Base-by-base conservation (phyloP, 306 rosid species). In the Cucurbita pepo region DNA sequence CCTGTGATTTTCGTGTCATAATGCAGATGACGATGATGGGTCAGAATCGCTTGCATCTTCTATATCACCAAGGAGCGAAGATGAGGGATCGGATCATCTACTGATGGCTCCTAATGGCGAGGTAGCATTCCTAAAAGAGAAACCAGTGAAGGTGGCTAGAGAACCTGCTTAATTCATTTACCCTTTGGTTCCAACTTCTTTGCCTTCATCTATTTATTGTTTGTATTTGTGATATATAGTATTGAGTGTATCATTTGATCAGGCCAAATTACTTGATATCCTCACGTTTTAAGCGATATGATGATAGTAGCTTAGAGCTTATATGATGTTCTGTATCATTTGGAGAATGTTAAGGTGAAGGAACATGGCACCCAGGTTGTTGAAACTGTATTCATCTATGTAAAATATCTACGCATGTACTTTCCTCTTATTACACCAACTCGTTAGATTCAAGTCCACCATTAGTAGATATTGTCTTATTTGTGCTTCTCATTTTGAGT, bases 71-170 rank as follows among this genome's bases (percentile, higher is more conserved):
- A 87, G 78, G 58, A 86, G 91, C 72, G 96, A 85, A 70, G 88
- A 78, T 67, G 96, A 90, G 56, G 88, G 82, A 36, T 76, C 88
- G 38, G 76, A 85, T 85, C 95, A 91, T 69, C 89, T 91, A 67
- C 83, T 91, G 70, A 81, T 77, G 34, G 25, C 78, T 69, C 85
- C 92, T 12, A 77, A 67, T 12, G 81, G 86, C 7, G 96, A 95
- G 51, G 86, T 88, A 71, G 90, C 89, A 52, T 81, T 89, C 75
- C 51, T 89, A 63, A 79, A 85, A 88, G 99, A 89, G 83, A 84
- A 83, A 63, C 90, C 92, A 6, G 86, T 85, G 77, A 85, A 88
- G 76, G 75, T 84, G 65, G 86, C 96, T 3, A 86, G 90, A 56
- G 89, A 95, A 67, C 85, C 81, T 79, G 73, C 62, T 57, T 89